Conservation (phyloP, 495 filamentous ascomycete species). For the Evernia prunastri region DNA sequence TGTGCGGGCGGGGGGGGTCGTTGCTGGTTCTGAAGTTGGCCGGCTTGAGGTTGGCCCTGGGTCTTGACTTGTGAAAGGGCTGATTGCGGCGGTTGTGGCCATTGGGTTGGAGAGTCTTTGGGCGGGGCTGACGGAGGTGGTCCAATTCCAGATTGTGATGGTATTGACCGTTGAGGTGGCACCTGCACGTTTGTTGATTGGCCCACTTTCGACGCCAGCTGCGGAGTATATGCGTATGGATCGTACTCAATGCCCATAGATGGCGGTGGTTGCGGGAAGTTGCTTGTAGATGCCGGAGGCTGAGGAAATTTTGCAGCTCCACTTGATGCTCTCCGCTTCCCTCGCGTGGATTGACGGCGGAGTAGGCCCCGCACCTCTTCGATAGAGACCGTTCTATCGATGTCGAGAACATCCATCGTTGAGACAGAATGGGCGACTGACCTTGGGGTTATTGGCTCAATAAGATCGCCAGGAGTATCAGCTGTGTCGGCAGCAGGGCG, state of each 20-base stretch:
- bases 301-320: constrained; percentile 13
- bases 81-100: neutral
- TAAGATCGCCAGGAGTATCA: constrained; percentile 26
- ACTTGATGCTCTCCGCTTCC: constrained; percentile 31
- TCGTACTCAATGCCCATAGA: constrained; percentile 19
- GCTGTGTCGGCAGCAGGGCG: constrained; percentile 36
- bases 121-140: constrained; percentile 16
- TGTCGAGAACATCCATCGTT: constrained; percentile 15
- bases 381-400: constrained; percentile 29
- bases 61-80: constrained; percentile 5
- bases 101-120: constrained; percentile 13
- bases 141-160: constrained; percentile 3
- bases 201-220: neutral
- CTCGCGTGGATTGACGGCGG: constrained; percentile 35
- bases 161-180: constrained; percentile 2
- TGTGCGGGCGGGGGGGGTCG: constrained; percentile 10
- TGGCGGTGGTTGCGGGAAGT: constrained; percentile 5
- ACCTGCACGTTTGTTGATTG: neutral
- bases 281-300: neutral
- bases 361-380: constrained; percentile 35
- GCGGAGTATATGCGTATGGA: constrained; percentile 12
- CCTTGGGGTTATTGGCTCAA: constrained; percentile 19
- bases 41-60: neutral
- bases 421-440: constrained; percentile 15
- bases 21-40: constrained; percentile 12